Base-by-base conservation (phyloP, 1,139 yeast genomes). In the Zhuliangozyma blackwelliae region DNA sequence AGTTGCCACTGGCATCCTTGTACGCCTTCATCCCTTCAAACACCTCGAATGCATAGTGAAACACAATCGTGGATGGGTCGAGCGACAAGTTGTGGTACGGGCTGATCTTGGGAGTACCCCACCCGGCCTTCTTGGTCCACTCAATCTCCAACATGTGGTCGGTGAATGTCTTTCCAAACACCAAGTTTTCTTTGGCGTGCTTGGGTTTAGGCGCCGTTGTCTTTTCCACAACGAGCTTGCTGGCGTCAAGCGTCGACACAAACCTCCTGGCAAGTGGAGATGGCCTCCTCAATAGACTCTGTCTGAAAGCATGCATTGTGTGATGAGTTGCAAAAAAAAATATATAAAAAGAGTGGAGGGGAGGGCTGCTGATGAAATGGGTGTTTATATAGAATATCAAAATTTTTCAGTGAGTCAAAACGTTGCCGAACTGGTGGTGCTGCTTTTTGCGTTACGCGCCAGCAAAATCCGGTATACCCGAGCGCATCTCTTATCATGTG, bases 21-120 rank as follows among this genome's bases (percentile, higher is more conserved):
- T 89, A 92, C 7, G 97, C 97, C 72, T 92, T 92, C 75, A 92
- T 75, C 47, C 98, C 98, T 70, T 92, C 98, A 52, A 92, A 92
- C 48, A 92, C 76, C 62, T 89, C 96, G 57, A 92, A 92, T 1
- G 96, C 92, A 55, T 92, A 92, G 66, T 92, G 98, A 65, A 92
- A 80, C 26, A 90, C 97, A 55, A 83, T 77, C 8, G 94, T 66
- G 9, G 97, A 80, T 23, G 98, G 98, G 53, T 89, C 96, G 37
- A 92, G 63, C 13, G 68, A 54, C 41, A 92, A 65, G 35, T 79
- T 77, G 40, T 82, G 92, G 63, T 87, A 89, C 13, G 97, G 97
- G 49, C 77, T 76, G 58, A 92, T 90, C 54, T 75, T 77, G 25
- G 98, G 97, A 19, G 74, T 63, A 7, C 69, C 83, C 98, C 98